phyloP scores from a whole-genome alignment of 2,329 filamentous ascomycete genomes.

The Sclerotinia borealis region DNA sequence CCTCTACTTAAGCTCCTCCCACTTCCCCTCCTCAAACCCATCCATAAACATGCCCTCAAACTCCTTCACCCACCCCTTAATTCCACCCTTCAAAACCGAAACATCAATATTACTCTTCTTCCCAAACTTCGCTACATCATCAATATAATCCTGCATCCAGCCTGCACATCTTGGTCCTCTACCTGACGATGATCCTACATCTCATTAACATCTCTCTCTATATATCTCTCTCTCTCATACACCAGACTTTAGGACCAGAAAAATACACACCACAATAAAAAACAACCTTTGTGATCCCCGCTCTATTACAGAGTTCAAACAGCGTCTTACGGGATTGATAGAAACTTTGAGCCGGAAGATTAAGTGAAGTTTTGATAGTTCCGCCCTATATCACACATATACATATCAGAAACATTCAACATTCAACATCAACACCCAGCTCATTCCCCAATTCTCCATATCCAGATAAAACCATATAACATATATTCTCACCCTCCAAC shows the following conservation, averaged over 20 bases:
- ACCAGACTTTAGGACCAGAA: neutral
- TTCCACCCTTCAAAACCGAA: constrained; percentile 45
- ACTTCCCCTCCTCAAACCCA: constrained; percentile 41
- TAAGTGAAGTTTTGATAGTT: constrained; percentile 52
- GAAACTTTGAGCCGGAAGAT: constrained; percentile 50
- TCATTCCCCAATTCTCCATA: too few species aligned
- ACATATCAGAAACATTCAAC: neutral
- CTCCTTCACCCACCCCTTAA: constrained; percentile 49
- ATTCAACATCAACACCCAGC: neutral
- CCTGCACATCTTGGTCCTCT: constrained; percentile 47
- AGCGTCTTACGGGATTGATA: constrained; percentile 44
- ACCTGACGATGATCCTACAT: constrained; percentile 43
- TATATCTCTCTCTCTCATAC: too few species aligned
- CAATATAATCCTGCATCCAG: constrained; percentile 52
- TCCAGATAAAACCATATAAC: too few species aligned
- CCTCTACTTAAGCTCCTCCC: constrained; percentile 29
- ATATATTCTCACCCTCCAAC: too few species aligned
- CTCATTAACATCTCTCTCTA: neutral
- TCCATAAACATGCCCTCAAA: constrained; percentile 45
- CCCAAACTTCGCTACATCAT: constrained; percentile 37
- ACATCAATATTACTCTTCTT: constrained; percentile 40
- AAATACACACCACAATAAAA: constrained; percentile 49
- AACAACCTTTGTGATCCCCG: constrained; percentile 43
- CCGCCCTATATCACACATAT: constrained; percentile 42
- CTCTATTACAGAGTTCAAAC: constrained; percentile 45